Conservation (phyloP, 176 grass and related monocot species). For the Avena insularis region DNA sequence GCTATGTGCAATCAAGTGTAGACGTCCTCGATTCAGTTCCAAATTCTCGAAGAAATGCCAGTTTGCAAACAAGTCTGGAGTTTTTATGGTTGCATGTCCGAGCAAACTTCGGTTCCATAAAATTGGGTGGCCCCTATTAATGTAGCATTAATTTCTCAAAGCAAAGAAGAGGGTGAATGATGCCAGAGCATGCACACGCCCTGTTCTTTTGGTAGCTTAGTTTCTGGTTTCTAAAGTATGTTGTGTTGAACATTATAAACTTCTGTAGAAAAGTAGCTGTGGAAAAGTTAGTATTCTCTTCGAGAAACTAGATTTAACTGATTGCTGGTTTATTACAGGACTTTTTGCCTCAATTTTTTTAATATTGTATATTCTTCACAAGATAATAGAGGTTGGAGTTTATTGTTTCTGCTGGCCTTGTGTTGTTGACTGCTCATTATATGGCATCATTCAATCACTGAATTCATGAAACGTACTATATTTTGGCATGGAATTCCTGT, state of each 20-base stretch:
- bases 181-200: neutral
- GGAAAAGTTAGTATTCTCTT: neutral
- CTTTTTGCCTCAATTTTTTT: neutral
- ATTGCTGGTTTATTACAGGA: neutral
- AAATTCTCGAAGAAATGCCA: slow-evolving; percentile 6
- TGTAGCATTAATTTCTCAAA: neutral
- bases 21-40: neutral
- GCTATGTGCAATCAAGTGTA: slow-evolving; percentile 32
- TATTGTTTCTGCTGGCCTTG: neutral
- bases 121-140: neutral
- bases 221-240: neutral
- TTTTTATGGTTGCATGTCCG: neutral
- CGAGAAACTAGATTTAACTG: neutral
- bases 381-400: neutral
- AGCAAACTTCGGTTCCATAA: neutral
- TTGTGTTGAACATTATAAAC: neutral
- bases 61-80: neutral
- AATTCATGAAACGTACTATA: neutral
- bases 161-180: neutral
- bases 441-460: neutral
- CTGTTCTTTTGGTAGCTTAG: neutral
- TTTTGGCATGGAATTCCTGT: neutral
- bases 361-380: neutral
- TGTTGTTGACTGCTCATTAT: neutral
- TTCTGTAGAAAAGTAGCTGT: neutral